Evolutionary conservation across 129 eudicot genomes (phyloP).

Genomic region (Ambrosia trifida): DNA sequence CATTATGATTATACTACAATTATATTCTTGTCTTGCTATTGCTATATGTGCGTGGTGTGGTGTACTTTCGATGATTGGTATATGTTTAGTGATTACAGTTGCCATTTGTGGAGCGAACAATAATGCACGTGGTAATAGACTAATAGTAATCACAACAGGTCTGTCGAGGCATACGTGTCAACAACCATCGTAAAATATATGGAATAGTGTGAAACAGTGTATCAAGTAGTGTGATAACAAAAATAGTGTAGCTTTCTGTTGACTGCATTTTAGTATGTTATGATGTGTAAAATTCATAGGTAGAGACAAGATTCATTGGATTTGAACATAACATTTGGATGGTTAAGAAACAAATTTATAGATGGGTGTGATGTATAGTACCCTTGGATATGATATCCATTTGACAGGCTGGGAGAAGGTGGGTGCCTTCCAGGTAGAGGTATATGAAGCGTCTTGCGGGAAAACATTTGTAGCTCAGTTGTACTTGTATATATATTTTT

Average conservation of each 20-base stretch:
- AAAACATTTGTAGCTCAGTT: slow-evolving; percentile 94
- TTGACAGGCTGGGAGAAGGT: slow-evolving; percentile 67
- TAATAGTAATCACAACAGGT: neutral
- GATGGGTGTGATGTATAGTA: slow-evolving; percentile 26
- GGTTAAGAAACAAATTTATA: neutral
- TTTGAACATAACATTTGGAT: neutral
- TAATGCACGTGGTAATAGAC: neutral
- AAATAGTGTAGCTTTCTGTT: too few species aligned
- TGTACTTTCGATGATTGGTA: too few species aligned
- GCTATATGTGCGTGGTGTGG: neutral
- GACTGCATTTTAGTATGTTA: neutral
- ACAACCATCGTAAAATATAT: neutral
- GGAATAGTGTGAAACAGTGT: slow-evolving; percentile 13
- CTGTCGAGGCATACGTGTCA: too few species aligned
- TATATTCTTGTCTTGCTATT: neutral
- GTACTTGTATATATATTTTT: too few species aligned
- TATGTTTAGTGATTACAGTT: neutral
- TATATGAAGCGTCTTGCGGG: slow-evolving; percentile 78
- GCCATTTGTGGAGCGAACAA: neutral
- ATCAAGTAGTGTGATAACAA: too few species aligned
- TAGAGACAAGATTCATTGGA: slow-evolving; percentile 12
- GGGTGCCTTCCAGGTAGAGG: slow-evolving; percentile 97
- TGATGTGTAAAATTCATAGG: slow-evolving; percentile 6
- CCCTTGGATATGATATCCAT: slow-evolving; percentile 57
- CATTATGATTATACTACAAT: neutral